Conservation (phyloP, 225 moss, liverwort and hornwort genomes). For the Polytrichum commune region DNA sequence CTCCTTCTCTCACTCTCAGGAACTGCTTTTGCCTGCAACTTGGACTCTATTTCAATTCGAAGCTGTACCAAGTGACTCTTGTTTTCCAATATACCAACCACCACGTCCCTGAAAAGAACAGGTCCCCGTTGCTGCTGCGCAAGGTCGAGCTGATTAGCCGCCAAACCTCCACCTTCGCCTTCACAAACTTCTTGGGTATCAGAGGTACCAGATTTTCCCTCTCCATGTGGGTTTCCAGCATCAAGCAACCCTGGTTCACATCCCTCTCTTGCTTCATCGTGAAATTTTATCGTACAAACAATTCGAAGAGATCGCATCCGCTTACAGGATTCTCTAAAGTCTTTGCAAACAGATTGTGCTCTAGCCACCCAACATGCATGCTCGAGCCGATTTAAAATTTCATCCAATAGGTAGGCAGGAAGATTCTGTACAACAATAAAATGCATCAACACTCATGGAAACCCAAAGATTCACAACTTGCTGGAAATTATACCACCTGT, state of each 20-base stretch:
- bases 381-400: conserved; percentile 40
- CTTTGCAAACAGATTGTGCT: conserved; percentile 30
- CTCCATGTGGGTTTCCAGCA: conserved; percentile 12
- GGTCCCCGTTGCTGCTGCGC: not conserved
- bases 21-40: conserved; percentile 37
- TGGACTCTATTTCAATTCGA: conserved; percentile 31
- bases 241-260: not conserved
- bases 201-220: conserved; percentile 20
- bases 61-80: conserved; percentile 19
- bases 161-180: not conserved
- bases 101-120: conserved; percentile 4
- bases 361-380: conserved; percentile 27
- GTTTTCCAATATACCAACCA: not conserved
- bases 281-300: conserved; percentile 31
- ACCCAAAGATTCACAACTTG: no score
- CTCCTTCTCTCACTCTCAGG: conserved; percentile 20
- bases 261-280: conserved; percentile 20
- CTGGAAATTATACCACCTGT: no score
- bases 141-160: not conserved
- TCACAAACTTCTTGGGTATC: not conserved
- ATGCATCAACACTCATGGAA: no score
- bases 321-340: conserved; percentile 21
- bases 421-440: not conserved
- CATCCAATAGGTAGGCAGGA: conserved; percentile 29
- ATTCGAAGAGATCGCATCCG: conserved; percentile 25